A percentile compares a stretch with the other conserved stretches of the same genome.
Conservation (phyloP, 2,329 filamentous ascomycete species). For the Leptographium flavum region DNA sequence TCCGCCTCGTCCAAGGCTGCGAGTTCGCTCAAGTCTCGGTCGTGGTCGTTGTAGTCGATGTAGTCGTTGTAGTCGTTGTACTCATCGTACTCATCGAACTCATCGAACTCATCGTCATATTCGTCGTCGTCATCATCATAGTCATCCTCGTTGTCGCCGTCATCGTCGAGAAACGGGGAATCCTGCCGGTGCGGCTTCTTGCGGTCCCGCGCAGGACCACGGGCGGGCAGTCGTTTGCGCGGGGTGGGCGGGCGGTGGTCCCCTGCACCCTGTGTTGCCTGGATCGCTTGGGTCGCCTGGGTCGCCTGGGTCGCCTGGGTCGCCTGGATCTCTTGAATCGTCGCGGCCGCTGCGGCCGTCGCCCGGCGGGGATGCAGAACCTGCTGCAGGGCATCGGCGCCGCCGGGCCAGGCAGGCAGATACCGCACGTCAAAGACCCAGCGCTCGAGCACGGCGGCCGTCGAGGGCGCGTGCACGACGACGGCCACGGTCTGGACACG, state of each 20-base stretch:
- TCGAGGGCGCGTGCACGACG: conserved; percentile 8
- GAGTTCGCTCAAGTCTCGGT: background rate
- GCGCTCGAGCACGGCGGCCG: conserved; percentile 35
- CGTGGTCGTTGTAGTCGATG: background rate
- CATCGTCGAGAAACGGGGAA: background rate
- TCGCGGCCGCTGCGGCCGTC: conserved; percentile 3
- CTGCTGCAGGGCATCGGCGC: conserved; percentile 17
- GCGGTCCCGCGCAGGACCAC: too few species aligned
- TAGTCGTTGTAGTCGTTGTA: background rate
- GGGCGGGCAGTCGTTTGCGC: too few species aligned
- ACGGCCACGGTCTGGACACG: conserved; percentile 8
- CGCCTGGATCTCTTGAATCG: too few species aligned
- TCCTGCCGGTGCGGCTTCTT: too few species aligned
- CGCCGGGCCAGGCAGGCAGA: conserved; percentile 33
- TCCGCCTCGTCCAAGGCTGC: background rate
- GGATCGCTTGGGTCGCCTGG: too few species aligned
- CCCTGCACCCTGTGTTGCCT: too few species aligned
- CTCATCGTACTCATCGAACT: background rate
- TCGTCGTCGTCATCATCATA: conserved; percentile 5
- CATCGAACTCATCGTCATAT: background rate
- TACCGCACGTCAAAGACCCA: conserved; percentile 44
- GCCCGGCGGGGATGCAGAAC: background rate
- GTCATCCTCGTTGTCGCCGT: background rate
- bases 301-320: too few species aligned
- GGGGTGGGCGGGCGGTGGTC: too few species aligned